Base-by-base conservation (phyloP, 805 yeast genomes). In the Schwanniomyces sp. region DNA sequence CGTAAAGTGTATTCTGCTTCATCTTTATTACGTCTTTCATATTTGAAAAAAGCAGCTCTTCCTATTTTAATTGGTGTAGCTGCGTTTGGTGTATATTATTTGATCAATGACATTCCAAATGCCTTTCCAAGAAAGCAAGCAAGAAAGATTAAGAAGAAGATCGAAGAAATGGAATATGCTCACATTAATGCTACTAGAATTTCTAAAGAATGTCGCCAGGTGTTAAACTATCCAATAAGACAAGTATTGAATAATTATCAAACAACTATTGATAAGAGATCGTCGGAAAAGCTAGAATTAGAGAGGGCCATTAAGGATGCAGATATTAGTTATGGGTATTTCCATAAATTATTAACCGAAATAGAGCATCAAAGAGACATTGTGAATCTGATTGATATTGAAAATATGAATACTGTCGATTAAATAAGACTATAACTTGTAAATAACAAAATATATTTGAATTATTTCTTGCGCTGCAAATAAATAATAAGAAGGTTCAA, bases 111-210 rank as follows among this genome's bases (percentile, higher is more conserved):
- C 64, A 81, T 95, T 11, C 97, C 97, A 2, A 81, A 86, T 56
- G 96, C 97, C 0, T 82, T 89, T 56, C 95, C 96, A 16, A 75
- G 90, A 54, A 91, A 91, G 48, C 78, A 90, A 49, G 90, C 94
- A 0, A 74, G 77, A 41, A 89, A 87, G 64, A 79, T 92, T 54
- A 80, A 79, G 52, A 61, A 61, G 6, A 86, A 85, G 57, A 72
- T 94, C 29, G 74, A 74, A 37, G 80, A 78, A 12, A 66, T 83
- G 55, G 97, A 91, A 50, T 94, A 91, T 58, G 83, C 88, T 10
- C 94, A 87, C 55, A 57, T 74, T 40, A 92, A 91, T 62, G 83
- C 96, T 0, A 79, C 77, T 41, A 76, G 99, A 50, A 80, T 94
- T 7, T 76, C 96, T 0, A 82, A 80, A 54, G 98, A 92, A 61